Conservation (phyloP, 176 grass and related monocot species). For the barley (Hordeum vulgare) region DNA sequence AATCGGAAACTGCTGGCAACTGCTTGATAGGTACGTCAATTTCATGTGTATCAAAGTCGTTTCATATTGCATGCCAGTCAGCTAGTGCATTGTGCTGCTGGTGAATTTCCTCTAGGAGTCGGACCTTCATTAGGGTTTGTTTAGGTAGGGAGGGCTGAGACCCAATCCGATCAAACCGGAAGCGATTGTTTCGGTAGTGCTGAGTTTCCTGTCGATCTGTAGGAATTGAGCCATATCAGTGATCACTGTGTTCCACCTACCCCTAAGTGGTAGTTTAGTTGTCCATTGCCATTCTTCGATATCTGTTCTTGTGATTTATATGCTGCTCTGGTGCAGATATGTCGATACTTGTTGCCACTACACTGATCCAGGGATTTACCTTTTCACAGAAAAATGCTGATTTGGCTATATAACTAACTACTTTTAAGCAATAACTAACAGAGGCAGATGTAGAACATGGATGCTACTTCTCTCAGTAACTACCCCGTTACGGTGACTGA, state of each 20-base stretch:
- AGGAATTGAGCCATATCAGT: not conserved
- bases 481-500: not conserved
- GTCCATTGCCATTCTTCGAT: not conserved
- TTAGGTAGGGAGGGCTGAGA: not conserved
- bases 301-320: constrained; percentile 20
- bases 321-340: not conserved
- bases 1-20: constrained; percentile 92
- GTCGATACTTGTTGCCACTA: not conserved
- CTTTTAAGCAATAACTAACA: not conserved
- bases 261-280: not conserved
- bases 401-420: not conserved
- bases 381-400: not conserved
- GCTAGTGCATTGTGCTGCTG: constrained; percentile 14
- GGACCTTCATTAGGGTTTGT: not conserved
- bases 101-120: not conserved
- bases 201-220: not conserved
- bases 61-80: constrained; percentile 10
- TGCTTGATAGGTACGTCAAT: constrained; percentile 77
- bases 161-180: not conserved
- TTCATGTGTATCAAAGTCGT: not conserved
- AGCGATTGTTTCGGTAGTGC: not conserved
- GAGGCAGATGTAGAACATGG: not conserved
- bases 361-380: not conserved
- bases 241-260: no score
- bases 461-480: not conserved